A percentile compares a stretch with the other conserved stretches of the same genome.
These are phyloP conservation scores for Leccinum brunneo-olivaceum DNA, from an alignment of 1,284 basidiomycete genomes.

Conservation along the genomic window DNA sequence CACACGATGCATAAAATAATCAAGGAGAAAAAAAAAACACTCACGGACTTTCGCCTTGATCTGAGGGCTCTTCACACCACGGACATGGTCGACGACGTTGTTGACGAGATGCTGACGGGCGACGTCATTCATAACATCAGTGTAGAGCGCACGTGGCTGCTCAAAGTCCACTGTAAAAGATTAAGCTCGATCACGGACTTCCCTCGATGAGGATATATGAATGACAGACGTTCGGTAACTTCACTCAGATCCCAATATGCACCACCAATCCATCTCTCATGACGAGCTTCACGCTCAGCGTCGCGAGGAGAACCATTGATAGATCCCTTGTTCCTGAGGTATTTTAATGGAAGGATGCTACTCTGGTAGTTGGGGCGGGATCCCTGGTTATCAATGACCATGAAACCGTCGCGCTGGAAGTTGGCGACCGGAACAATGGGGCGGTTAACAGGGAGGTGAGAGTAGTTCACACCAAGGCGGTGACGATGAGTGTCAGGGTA, in stretches of 20 bases:
- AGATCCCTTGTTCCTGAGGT: constrained; percentile 35
- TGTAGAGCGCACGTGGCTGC: constrained; percentile 79
- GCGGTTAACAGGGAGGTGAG: constrained; percentile 86
- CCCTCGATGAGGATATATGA: background rate
- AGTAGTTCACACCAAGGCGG: constrained; percentile 81
- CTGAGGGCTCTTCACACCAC: constrained; percentile 54
- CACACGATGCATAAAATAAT: too few relatives aligned
- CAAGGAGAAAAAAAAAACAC: constrained; percentile 29
- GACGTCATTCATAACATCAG: constrained; percentile 69
- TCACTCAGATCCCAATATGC: constrained; percentile 72
- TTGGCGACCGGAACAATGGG: constrained; percentile 69
- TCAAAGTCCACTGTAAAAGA: constrained; percentile 75
- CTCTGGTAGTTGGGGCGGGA: constrained; percentile 82
- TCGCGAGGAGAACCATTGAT: constrained; percentile 36
- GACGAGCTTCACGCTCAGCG: constrained; percentile 37
- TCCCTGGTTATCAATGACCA: constrained; percentile 75
- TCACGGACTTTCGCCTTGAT: constrained; percentile 66
- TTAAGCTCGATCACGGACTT: constrained; percentile 2
- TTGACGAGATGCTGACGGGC: constrained; percentile 65
- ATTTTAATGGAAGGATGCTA: constrained; percentile 58
- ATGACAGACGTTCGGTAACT: constrained; percentile 68
- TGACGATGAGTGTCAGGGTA: constrained; percentile 94
- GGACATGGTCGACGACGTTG: constrained; percentile 75
- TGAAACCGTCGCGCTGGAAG: constrained; percentile 80
- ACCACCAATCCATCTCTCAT: constrained; percentile 72